Evolutionary conservation across 805 yeast genomes (phyloP), one percentile per base, ranked within the genome.

Genomic region (Zygosaccharomyces bisporus): DNA sequence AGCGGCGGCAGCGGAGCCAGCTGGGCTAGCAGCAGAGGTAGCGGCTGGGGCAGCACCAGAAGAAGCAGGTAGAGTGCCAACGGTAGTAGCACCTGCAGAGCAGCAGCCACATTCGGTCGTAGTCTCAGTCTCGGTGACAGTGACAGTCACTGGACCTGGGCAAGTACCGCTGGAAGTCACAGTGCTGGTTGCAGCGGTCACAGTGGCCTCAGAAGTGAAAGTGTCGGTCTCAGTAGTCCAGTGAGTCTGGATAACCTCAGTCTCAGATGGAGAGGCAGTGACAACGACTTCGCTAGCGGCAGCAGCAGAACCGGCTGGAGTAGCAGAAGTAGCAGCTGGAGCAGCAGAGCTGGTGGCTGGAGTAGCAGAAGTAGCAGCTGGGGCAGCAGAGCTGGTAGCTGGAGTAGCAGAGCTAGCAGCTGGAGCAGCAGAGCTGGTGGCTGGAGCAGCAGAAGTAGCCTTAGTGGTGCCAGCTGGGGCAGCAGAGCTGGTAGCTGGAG

Each of bases 281-380:
- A 47, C 53, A 13, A 54, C 52, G 27, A 41, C 33, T 13, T 35
- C 39, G 20, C 14, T 14, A 16, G 14, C 23, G 25, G 46, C 14
- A 16, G 32, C 31, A n/a, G 39, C 20, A 25, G 30, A 19, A 12
- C n/a, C 20, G 8, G 39, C 20, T 17, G 37, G 13, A n/a, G 39
- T 27, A 14, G 39, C 39, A 3, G 39, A 7, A 36, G 39, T 14
- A n/a, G 17, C 39, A 10, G 39, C 32, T 13, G 44, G 25, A 24
- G 43, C 34, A 32, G 21, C 35, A 37, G 21, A 24, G 30, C 32
- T 7, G 25, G 17, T 12, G 18, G 54, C 30, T 21, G 48, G 46
- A 14, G 43, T 34, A 19, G 43, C 25, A 6, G 25, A 21, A 21
- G 25, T 21, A 9, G n/a, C 19, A 25, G 41, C 41, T 14, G 50